A percentile compares a stretch with the other conserved stretches of the same genome.
phyloP scores from a whole-genome alignment of 768 basidiomycete species.

The Suillus paluster region DNA sequence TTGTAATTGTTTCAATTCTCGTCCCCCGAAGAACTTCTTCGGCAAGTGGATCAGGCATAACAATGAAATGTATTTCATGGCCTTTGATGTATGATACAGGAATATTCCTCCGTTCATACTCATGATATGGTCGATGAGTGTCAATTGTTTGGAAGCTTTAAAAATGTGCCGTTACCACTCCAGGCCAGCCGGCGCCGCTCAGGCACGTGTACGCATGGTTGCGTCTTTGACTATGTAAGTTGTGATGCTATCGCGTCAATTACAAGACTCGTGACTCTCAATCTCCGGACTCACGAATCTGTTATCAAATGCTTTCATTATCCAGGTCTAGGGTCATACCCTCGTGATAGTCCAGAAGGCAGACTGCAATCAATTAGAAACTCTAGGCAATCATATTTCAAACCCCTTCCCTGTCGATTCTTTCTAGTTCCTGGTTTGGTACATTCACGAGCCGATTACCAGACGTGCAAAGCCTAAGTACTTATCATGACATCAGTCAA shows the following conservation, averaged over 20 bases:
- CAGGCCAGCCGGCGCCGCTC: not conserved
- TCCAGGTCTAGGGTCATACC: not conserved
- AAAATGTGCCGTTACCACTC: not conserved
- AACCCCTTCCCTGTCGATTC: not conserved
- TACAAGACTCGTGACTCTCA: not conserved
- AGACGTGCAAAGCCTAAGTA: too few species aligned
- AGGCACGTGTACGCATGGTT: not conserved
- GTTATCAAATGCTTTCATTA: not conserved
- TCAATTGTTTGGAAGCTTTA: not conserved
- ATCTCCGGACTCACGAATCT: not conserved
- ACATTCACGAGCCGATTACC: too few species aligned
- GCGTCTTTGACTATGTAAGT: not conserved
- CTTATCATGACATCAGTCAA: too few species aligned
- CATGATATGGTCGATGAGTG: not conserved
- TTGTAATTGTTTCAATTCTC: not conserved
- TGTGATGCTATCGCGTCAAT: not conserved
- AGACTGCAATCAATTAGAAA: not conserved
- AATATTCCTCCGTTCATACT: not conserved
- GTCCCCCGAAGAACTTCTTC: not conserved
- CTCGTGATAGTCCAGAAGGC: not conserved
- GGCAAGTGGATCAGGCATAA: not conserved
- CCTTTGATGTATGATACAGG: not conserved
- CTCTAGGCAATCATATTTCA: not conserved
- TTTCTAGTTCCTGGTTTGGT: too few species aligned
- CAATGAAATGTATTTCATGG: not conserved